Percentiles rank a stretch among this genome's conserved stretches.
phyloP scores from a whole-genome alignment of 2,329 filamentous ascomycete species.

The Rhinocladiella similis region DNA sequence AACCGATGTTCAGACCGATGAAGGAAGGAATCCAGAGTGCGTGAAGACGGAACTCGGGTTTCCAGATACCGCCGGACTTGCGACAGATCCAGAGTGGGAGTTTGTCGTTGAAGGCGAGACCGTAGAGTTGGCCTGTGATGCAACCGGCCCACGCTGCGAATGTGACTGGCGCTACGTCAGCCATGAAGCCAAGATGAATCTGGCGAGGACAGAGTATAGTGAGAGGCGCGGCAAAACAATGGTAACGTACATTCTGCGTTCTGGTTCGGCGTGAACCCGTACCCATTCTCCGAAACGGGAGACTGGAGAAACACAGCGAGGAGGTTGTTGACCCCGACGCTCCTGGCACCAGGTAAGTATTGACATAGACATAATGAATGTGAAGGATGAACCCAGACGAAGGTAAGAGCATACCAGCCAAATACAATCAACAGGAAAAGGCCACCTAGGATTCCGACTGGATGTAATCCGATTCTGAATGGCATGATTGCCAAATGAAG shows the following conservation, averaged over 20 bases:
- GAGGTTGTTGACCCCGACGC: conserved; percentile 32
- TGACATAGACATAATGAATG: too few species aligned
- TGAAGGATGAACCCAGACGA: too few species aligned
- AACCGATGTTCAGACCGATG: conserved; percentile 33
- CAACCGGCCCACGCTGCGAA: conserved; percentile 45
- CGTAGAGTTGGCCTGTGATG: conserved; percentile 38
- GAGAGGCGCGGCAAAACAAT: too few species aligned
- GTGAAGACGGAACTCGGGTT: conserved; percentile 38
- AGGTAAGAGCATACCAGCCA: neutral
- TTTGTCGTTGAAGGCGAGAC: conserved; percentile 37
- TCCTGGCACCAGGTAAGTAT: neutral
- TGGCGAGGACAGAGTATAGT: too few species aligned
- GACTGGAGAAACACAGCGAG: conserved; percentile 43
- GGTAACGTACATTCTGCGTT: conserved; percentile 38
- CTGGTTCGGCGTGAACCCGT: conserved; percentile 43
- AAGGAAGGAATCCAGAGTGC: conserved; percentile 33
- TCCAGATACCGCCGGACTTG: conserved; percentile 35
- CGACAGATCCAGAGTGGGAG: conserved; percentile 39
- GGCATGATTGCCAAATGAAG: conserved; percentile 14
- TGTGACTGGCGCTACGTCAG: conserved; percentile 26
- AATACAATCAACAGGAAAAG: conserved; percentile 10
- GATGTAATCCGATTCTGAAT: conserved; percentile 30
- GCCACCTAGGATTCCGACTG: conserved; percentile 8
- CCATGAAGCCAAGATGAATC: neutral
- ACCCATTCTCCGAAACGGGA: conserved; percentile 39